Evolutionary conservation across 495 filamentous ascomycete species (phyloP).

Genomic region (Friedmanniomyces simplex): DNA sequence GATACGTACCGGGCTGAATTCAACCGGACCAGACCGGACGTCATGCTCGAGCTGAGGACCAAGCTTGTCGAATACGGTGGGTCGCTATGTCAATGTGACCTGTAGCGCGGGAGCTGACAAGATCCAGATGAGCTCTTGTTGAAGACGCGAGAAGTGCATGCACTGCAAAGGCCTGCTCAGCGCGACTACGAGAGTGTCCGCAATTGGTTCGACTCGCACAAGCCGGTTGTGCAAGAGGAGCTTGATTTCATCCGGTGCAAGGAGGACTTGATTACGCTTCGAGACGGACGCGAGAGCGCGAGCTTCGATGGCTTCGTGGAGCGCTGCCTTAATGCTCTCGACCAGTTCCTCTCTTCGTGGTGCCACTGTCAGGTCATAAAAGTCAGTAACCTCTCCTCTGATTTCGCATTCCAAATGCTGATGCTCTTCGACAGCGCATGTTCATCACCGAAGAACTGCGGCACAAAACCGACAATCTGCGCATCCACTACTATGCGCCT

Average conservation of each 20-base stretch:
- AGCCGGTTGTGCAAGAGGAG: constrained; percentile 26
- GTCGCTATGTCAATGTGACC: not conserved
- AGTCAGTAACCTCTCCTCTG: not conserved
- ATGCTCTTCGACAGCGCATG: constrained; percentile 11
- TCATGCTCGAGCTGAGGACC: constrained; percentile 25
- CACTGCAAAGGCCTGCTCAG: constrained; percentile 28
- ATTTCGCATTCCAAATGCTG: not conserved
- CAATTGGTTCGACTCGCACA: constrained; percentile 27
- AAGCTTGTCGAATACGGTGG: constrained; percentile 33
- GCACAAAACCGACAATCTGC: constrained; percentile 27
- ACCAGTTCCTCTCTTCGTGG: not conserved
- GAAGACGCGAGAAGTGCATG: constrained; percentile 28
- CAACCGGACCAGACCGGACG: constrained; percentile 18
- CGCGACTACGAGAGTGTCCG: constrained; percentile 33
- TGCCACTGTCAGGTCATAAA: not conserved
- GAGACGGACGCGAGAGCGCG: constrained; percentile 32
- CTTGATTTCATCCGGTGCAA: constrained; percentile 29
- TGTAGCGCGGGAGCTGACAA: not conserved
- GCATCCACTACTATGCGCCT: constrained; percentile 32
- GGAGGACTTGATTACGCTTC: constrained; percentile 35
- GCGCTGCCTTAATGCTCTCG: constrained; percentile 12
- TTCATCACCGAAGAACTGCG: constrained; percentile 31
- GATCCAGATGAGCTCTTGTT: constrained; percentile 29
- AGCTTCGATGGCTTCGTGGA: constrained; percentile 35
- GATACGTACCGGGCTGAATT: not conserved